Percentiles rank a stretch among this genome's conserved stretches.
phyloP scores from a whole-genome alignment of 441 rosid species.

The Geranium incanum region DNA sequence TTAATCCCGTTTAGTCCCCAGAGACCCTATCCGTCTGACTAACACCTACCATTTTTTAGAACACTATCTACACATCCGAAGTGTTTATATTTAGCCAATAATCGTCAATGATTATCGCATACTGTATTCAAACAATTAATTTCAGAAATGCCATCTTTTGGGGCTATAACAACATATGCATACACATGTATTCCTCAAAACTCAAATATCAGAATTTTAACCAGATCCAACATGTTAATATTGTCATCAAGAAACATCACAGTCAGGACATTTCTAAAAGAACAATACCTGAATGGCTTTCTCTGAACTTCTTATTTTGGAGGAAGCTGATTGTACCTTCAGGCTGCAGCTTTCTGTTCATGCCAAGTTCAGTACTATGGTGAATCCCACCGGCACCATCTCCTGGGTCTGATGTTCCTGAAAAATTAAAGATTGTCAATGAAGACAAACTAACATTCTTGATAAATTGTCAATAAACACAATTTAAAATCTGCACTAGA shows the following conservation, averaged over 20 bases:
- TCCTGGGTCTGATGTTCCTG: slow-evolving; percentile 33
- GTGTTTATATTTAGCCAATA: no score
- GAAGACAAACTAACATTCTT: background rate
- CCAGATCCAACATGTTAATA: background rate
- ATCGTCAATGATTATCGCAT: background rate
- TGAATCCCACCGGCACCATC: slow-evolving; percentile 13
- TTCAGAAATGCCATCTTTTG: background rate
- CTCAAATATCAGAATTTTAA: background rate
- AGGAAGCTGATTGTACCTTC: slow-evolving; percentile 19
- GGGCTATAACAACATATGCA: no score
- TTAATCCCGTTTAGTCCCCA: no score
- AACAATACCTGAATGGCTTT: slow-evolving; percentile 33
- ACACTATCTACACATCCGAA: no score
- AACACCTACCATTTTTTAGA: no score
- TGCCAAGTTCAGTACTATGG: slow-evolving; percentile 5
- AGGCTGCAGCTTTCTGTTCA: slow-evolving; percentile 7
- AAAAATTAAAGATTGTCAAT: background rate
- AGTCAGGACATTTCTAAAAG: background rate
- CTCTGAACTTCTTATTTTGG: slow-evolving; percentile 38
- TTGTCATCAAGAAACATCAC: background rate
- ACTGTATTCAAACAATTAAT: background rate
- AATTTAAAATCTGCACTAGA: background rate
- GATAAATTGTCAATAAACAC: background rate
- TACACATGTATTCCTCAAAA: no score
- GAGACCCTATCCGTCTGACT: no score